phyloP scores from a whole-genome alignment of 495 filamentous ascomycete genomes.

The Rostrohypoxylon terebratum region DNA sequence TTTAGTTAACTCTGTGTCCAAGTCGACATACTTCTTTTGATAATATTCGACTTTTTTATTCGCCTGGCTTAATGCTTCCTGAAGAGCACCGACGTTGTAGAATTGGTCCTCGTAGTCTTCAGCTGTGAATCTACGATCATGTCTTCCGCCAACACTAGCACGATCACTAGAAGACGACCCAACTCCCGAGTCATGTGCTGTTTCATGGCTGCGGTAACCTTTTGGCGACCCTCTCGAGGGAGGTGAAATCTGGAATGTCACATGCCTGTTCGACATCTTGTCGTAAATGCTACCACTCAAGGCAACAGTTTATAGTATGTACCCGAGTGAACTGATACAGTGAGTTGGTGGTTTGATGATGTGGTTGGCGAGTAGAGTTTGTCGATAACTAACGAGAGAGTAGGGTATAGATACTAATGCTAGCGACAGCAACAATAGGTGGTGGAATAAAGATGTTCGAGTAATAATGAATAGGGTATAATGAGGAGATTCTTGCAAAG shows the following conservation, averaged over 20 bases:
- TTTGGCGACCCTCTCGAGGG: conserved; percentile 27
- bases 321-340: conserved; percentile 24
- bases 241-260: conserved; percentile 41
- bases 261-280: conserved; percentile 39
- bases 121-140: conserved; percentile 50
- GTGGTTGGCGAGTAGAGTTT: conserved; percentile 11
- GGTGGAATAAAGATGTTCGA: conserved; percentile 20
- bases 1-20: conserved; percentile 41
- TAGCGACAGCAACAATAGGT: not conserved
- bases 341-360: not conserved
- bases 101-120: conserved; percentile 48
- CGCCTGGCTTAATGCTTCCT: conserved; percentile 48
- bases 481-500: conserved; percentile 9
- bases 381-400: conserved; percentile 3
- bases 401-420: conserved; percentile 17
- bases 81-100: conserved; percentile 46
- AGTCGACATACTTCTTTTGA: conserved; percentile 39
- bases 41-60: conserved; percentile 45
- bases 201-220: conserved; percentile 35
- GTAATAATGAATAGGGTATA: conserved; percentile 6
- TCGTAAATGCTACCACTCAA: conserved; percentile 14
- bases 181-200: conserved; percentile 47
- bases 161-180: conserved; percentile 52
- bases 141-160: conserved; percentile 47
- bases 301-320: conserved; percentile 11